Evolutionary conservation across 352 stramenopile genomes (phyloP).

Genomic region (Phytophthora cactorum): DNA sequence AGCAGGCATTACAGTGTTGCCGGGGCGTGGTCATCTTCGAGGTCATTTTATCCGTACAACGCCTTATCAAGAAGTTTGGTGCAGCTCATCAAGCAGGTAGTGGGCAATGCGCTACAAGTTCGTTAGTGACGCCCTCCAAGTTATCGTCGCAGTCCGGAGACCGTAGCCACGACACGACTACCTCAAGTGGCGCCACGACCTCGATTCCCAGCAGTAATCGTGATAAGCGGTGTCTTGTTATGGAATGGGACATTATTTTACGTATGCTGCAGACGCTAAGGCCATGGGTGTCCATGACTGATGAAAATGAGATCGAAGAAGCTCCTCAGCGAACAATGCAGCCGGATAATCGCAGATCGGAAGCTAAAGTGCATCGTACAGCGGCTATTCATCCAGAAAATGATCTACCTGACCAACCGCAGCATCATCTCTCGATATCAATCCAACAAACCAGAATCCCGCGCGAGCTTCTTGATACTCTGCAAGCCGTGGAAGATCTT

Average conservation of each 20-base stretch:
- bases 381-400: slow-evolving; percentile 21
- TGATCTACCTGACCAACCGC: slow-evolving; percentile 25
- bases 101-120: slow-evolving; percentile 12
- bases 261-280: slow-evolving; percentile 72
- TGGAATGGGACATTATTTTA: slow-evolving; percentile 90
- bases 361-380: slow-evolving; percentile 16
- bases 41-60: slow-evolving; percentile 86
- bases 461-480: slow-evolving; percentile 77
- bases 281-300: slow-evolving; percentile 69
- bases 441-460: slow-evolving; percentile 81
- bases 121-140: slow-evolving; percentile 11
- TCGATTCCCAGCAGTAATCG: slow-evolving; percentile 6
- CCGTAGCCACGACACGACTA: slow-evolving; percentile 5
- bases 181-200: slow-evolving; percentile 3
- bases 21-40: slow-evolving; percentile 88
- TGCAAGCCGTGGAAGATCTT: slow-evolving; percentile 78
- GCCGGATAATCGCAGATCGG: slow-evolving; percentile 17
- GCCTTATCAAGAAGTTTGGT: slow-evolving; percentile 90
- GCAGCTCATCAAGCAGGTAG: slow-evolving; percentile 12
- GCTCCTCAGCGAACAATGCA: slow-evolving; percentile 15
- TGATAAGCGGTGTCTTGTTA: slow-evolving; percentile 50
- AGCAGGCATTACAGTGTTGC: slow-evolving; percentile 65
- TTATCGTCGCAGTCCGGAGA: slow-evolving; percentile 3
- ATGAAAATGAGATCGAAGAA: slow-evolving; percentile 45
- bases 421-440: slow-evolving; percentile 45